Evolutionary conservation across 352 stramenopile species (phyloP), one percentile per base, ranked within the genome.

Genomic region (Plasmopara muralis): DNA sequence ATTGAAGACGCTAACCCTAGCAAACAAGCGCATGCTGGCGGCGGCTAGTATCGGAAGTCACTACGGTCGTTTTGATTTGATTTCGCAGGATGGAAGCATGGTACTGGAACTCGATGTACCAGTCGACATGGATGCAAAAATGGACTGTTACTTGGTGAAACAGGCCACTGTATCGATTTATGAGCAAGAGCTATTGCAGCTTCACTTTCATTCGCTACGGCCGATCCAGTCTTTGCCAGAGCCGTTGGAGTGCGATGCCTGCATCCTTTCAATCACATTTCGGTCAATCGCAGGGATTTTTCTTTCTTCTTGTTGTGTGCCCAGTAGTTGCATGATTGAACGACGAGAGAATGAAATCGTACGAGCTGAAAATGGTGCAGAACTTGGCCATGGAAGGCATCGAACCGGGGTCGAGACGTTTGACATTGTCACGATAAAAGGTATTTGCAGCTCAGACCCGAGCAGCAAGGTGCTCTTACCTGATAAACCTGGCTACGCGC

Each of bases 81-180:
- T 73, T 3, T 72, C 77, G 2, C 57, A 65, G 14, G 77, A 87
- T 47, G 74, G 77, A 6, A 81, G 62, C 43, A 41, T 83, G 1
- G 59, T 47, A 18, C 41, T 87, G 25, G 70, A 85, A 40, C 53
- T 87, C 31, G 72, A 81, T 13, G 64, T 87, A 0, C 77, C 77
- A 1, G 25, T 55, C 0, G 64, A 72, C 0, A 70, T 70, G 8
- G 72, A 87, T 47, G 66, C 74, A 35, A 60, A 75, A 40, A 69
- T 69, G 48, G 74, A 85, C 53, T 85, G 83, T 53, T 87, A 74
- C 33, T 56, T 85, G 38, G 70, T 85, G 40, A 84, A 82, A 62
- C 62, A 70, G 30, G 66, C 52, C 0, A 38, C 59, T 0, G 62
- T 83, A 39, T 63, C 40, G 4, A 47, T 87, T 38, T 65, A 75